A percentile compares a stretch with the other conserved stretches of the same genome.
Evolutionary conservation across 495 filamentous ascomycete genomes (phyloP).

Genomic region (Aspergillus asperescens): DNA sequence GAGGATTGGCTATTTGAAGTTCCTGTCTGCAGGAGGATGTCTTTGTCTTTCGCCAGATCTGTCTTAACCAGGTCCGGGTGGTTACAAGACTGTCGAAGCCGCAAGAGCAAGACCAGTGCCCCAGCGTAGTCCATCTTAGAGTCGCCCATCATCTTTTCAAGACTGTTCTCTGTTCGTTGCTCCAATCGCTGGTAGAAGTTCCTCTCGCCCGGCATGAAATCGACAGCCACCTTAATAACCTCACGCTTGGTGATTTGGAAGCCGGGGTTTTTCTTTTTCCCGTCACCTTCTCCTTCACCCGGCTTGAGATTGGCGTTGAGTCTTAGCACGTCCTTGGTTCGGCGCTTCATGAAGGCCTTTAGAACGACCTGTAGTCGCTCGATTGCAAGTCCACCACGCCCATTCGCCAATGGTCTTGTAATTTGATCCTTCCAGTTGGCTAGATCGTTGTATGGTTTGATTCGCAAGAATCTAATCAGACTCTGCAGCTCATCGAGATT

Average conservation of each 20-base stretch:
- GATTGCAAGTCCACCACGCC: slow-evolving; percentile 83
- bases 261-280: slow-evolving; percentile 50
- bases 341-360: slow-evolving; percentile 93
- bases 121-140: slow-evolving; percentile 70
- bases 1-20: slow-evolving; percentile 37
- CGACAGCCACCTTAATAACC: slow-evolving; percentile 69
- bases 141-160: slow-evolving; percentile 81
- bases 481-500: slow-evolving; percentile 96
- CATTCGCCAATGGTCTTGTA: slow-evolving; percentile 75
- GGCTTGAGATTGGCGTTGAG: slow-evolving; percentile 69
- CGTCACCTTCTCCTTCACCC: slow-evolving; percentile 47
- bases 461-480: slow-evolving; percentile 86
- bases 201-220: slow-evolving; percentile 75
- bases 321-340: slow-evolving; percentile 92
- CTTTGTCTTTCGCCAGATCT: slow-evolving; percentile 80
- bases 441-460: slow-evolving; percentile 81
- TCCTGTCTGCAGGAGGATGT: slow-evolving; percentile 65
- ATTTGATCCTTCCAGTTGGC: slow-evolving; percentile 84
- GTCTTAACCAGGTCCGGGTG: slow-evolving; percentile 81
- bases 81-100: slow-evolving; percentile 89
- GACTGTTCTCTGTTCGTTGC: slow-evolving; percentile 71
- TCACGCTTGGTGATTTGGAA: slow-evolving; percentile 87
- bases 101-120: slow-evolving; percentile 81
- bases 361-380: slow-evolving; percentile 74
- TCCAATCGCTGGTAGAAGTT: slow-evolving; percentile 83